These are phyloP conservation scores for Mycosphaerelloides madeirae DNA, from an alignment of 2,329 filamentous ascomycete genomes.

Conservation along the genomic window DNA sequence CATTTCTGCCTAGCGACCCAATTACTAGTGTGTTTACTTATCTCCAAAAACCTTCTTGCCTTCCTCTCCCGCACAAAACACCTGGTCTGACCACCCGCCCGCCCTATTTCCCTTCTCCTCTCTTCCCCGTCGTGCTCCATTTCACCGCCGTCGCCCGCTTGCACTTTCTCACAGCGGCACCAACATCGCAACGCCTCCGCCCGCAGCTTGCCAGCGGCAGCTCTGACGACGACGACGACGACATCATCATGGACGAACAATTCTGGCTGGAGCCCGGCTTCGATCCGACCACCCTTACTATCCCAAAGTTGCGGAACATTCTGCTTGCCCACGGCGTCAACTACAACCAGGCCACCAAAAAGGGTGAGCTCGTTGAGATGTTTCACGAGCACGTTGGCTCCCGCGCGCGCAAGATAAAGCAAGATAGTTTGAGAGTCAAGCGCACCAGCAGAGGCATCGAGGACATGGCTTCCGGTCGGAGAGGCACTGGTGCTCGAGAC, in stretches of 20 bases:
- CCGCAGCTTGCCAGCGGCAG: too few species aligned
- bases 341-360: conserved; percentile 88
- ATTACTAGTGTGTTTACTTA: background rate
- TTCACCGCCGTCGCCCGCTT: too few species aligned
- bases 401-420: conserved; percentile 70
- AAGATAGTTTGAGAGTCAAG: conserved; percentile 71
- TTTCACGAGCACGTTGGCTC: conserved; percentile 76
- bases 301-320: conserved; percentile 84
- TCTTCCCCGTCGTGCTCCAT: too few species aligned
- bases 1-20: background rate
- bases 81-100: background rate
- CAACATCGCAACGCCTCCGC: background rate
- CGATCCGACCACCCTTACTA: conserved; percentile 75
- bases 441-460: conserved; percentile 82
- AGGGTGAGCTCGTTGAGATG: conserved; percentile 77
- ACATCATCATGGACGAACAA: conserved; percentile 52
- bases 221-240: too few species aligned
- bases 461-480: conserved; percentile 55
- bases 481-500: conserved; percentile 54
- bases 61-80: background rate
- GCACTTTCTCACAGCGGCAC: background rate
- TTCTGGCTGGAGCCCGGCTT: conserved; percentile 86
- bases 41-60: background rate
- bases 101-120: background rate
- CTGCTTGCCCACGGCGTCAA: conserved; percentile 81